Conservation (phyloP, 2,329 filamentous ascomycete genomes). For the Chaetomium olivaceum region DNA sequence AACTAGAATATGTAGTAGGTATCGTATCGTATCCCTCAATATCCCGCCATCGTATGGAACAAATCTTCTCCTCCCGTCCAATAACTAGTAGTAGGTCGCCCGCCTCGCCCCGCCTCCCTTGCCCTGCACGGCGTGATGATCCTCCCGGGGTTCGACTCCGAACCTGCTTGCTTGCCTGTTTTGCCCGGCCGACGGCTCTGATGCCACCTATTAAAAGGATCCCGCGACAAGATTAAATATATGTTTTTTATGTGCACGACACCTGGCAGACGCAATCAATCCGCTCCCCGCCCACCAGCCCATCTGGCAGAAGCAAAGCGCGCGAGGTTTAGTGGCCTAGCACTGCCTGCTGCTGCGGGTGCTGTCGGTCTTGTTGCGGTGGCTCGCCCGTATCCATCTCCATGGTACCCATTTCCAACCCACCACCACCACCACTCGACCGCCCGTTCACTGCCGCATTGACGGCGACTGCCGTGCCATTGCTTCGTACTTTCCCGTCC, state of each 20-base stretch:
- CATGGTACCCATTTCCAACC: neutral
- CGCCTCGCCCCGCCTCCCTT: neutral
- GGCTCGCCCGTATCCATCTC: constrained; percentile 25
- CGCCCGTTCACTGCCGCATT: constrained; percentile 32
- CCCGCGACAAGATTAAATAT: neutral
- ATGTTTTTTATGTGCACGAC: neutral
- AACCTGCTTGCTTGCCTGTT: neutral
- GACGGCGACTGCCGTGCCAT: constrained; percentile 36
- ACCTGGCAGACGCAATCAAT: no score
- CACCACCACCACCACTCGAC: constrained; percentile 19
- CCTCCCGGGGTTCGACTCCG: neutral
- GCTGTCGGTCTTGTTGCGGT: constrained; percentile 20
- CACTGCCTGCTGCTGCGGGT: constrained; percentile 25
- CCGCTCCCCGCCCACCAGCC: neutral
- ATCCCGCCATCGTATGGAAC: neutral
- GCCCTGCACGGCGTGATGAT: neutral
- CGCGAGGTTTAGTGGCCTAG: constrained; percentile 29
- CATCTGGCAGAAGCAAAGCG: no score
- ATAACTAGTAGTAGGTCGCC: no score
- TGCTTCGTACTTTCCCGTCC: constrained; percentile 37
- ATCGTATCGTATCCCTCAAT: neutral
- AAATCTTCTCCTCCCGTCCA: neutral
- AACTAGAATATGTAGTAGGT: constrained; percentile 3
- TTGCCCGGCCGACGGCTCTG: no score
- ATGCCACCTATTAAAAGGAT: neutral